Evolutionary conservation across 805 yeast species (phyloP).

Genomic region (Diddensiella transvaalensis): DNA sequence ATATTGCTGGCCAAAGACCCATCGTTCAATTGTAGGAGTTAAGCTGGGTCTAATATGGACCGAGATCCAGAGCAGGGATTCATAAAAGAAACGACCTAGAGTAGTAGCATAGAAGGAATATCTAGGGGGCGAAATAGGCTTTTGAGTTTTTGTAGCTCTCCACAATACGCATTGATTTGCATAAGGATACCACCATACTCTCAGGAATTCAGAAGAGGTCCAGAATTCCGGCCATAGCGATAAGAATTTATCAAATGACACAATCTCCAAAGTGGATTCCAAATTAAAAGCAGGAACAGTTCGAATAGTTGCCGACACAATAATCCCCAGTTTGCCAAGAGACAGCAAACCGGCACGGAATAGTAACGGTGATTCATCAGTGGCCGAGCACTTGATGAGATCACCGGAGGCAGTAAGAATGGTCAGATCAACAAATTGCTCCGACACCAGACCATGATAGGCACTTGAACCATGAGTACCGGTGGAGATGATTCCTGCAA

Average conservation of each 20-base stretch:
- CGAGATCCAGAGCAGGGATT: constrained; percentile 72
- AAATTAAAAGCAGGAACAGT: constrained; percentile 80
- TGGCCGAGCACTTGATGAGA: constrained; percentile 58
- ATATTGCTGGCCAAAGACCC: constrained; percentile 81
- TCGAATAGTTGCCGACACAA: constrained; percentile 79
- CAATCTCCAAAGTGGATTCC: constrained; percentile 75
- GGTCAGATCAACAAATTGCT: constrained; percentile 77
- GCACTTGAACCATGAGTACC: constrained; percentile 97
- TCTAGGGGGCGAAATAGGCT: constrained; percentile 59
- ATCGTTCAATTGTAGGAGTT: constrained; percentile 81
- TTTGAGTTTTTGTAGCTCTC: constrained; percentile 79
- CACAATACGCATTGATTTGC: constrained; percentile 80
- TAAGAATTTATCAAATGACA: constrained; percentile 69
- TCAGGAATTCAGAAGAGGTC: constrained; percentile 84
- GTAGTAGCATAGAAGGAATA: constrained; percentile 82
- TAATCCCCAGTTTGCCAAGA: constrained; percentile 87
- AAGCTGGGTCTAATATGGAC: constrained; percentile 68
- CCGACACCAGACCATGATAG: constrained; percentile 84
- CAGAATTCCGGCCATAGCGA: constrained; percentile 70
- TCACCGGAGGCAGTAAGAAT: constrained; percentile 76
- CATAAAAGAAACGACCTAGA: constrained; percentile 76
- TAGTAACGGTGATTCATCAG: constrained; percentile 57
- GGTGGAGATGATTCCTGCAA: constrained; percentile 94
- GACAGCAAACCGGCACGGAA: constrained; percentile 83
- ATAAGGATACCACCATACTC: constrained; percentile 98